A percentile compares a stretch with the other conserved stretches of the same genome.
Evolutionary conservation across 192 early-diverging fungal species (phyloP).

Genomic region (Backusella psychrophila): DNA sequence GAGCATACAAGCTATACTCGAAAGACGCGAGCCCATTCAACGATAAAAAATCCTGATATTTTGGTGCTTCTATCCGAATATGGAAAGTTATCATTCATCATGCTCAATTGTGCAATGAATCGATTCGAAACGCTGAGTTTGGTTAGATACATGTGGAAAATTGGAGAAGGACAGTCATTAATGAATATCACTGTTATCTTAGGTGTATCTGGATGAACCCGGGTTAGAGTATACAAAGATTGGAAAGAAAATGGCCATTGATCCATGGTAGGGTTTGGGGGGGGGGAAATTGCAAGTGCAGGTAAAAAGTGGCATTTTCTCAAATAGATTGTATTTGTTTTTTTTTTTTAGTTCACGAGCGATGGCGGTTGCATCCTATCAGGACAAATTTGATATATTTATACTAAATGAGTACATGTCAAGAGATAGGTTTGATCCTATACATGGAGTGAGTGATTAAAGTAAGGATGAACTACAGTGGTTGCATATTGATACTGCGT

Average conservation of each 20-base stretch:
- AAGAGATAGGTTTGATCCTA: constrained; percentile 18
- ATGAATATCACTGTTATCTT: not conserved
- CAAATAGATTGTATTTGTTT: not conserved
- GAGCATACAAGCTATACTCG: not conserved
- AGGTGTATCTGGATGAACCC: constrained; percentile 15
- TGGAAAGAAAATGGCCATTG: constrained; percentile 29
- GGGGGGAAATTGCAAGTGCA: not conserved
- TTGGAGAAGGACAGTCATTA: not conserved
- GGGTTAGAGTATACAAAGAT: constrained; percentile 22
- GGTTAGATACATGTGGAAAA: not conserved
- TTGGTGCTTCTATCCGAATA: constrained; percentile 23
- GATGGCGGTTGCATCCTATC: constrained; percentile 26
- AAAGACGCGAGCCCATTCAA: constrained; percentile 17
- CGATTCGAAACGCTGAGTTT: constrained; percentile 23
- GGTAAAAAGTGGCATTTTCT: not conserved
- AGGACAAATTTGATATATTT: constrained; percentile 27
- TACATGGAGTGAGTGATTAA: constrained; percentile 14
- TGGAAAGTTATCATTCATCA: constrained; percentile 23
- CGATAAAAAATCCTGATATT: constrained; percentile 15
- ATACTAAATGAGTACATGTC: constrained; percentile 20
- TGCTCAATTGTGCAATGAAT: not conserved
- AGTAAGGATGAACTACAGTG: not conserved
- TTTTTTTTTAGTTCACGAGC: constrained; percentile 22
- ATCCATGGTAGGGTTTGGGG: constrained; percentile 23
- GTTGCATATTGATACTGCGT: too few species aligned